These are phyloP conservation scores for Gnetum montanum DNA, from an alignment of 75 land plant species.

Conservation along the genomic window DNA sequence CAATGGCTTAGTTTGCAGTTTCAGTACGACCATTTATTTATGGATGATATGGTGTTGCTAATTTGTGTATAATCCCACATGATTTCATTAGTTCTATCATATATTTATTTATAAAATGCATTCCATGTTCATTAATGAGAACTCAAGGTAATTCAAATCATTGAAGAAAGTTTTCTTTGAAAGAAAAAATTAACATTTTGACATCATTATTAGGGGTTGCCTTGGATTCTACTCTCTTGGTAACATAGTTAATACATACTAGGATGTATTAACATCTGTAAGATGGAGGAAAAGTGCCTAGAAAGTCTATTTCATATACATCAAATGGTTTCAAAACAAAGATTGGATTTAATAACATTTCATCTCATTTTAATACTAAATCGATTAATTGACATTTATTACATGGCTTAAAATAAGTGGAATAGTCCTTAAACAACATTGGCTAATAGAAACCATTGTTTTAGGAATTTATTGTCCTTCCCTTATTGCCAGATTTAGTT, in stretches of 20 bases:
- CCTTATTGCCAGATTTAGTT: no score
- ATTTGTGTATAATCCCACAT: conserved; percentile 6
- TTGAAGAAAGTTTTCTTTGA: conserved; percentile 1
- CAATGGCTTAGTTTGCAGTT: background rate
- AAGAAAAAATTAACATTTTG: background rate
- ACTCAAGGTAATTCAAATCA: conserved; percentile 5
- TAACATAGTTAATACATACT: no score
- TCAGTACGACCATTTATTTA: conserved; percentile 8
- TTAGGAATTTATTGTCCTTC: no score
- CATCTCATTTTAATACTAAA: no score
- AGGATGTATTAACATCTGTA: no score
- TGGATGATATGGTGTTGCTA: conserved; percentile 6
- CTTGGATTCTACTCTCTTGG: conserved; percentile 3
- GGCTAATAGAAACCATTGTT: no score
- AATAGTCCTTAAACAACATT: no score
- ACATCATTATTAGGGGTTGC: conserved; percentile 4
- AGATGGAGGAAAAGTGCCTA: conserved; percentile 4
- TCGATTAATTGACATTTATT: no score
- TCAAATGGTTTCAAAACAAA: no score
- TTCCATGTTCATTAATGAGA: conserved; percentile 1
- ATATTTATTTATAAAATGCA: background rate
- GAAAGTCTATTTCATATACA: conserved; percentile 3
- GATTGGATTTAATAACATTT: no score
- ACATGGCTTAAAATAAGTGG: no score
- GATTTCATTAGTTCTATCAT: background rate